These are phyloP conservation scores for Blastobotrys aristatus DNA, from an alignment of 1,139 yeast genomes.

Conservation along the genomic window DNA sequence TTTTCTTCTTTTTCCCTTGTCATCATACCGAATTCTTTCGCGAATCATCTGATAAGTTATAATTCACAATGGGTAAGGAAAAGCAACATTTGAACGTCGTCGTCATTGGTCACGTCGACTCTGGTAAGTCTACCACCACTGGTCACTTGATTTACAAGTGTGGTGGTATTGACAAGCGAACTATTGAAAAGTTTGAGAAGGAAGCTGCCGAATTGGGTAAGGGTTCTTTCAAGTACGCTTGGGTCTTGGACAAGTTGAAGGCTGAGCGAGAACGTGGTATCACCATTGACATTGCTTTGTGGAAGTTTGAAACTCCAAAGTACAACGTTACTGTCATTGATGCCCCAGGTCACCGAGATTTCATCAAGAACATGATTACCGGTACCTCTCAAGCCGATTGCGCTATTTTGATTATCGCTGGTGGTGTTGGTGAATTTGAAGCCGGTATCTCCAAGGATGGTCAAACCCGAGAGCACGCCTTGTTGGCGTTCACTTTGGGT, in stretches of 20 bases:
- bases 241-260: slow-evolving; percentile 94
- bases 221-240: slow-evolving; percentile 98
- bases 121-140: slow-evolving; percentile 97
- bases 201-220: slow-evolving; percentile 98
- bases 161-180: slow-evolving; percentile 92
- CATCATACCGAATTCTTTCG: slow-evolving; percentile 41
- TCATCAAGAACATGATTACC: slow-evolving; percentile 92
- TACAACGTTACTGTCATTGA: slow-evolving; percentile 89
- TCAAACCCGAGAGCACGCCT: slow-evolving; percentile 92
- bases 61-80: slow-evolving; percentile 64
- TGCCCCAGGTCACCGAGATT: slow-evolving; percentile 97
- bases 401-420: slow-evolving; percentile 85
- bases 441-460: slow-evolving; percentile 94
- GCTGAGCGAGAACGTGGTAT: slow-evolving; percentile 98
- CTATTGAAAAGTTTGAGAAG: slow-evolving; percentile 97
- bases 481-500: slow-evolving; percentile 86
- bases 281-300: slow-evolving; percentile 90
- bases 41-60: slow-evolving; percentile 39
- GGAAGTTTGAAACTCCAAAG: slow-evolving; percentile 96
- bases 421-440: slow-evolving; percentile 92
- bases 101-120: slow-evolving; percentile 99
- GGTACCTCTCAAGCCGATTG: slow-evolving; percentile 95
- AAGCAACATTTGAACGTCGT: slow-evolving; percentile 98
- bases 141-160: slow-evolving; percentile 98
- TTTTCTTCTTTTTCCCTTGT: slow-evolving; percentile 33